A percentile compares a stretch with the other conserved stretches of the same genome.
These are phyloP conservation scores for Glebionis coronaria DNA, from an alignment of 129 eudicot genomes.

Conservation along the genomic window DNA sequence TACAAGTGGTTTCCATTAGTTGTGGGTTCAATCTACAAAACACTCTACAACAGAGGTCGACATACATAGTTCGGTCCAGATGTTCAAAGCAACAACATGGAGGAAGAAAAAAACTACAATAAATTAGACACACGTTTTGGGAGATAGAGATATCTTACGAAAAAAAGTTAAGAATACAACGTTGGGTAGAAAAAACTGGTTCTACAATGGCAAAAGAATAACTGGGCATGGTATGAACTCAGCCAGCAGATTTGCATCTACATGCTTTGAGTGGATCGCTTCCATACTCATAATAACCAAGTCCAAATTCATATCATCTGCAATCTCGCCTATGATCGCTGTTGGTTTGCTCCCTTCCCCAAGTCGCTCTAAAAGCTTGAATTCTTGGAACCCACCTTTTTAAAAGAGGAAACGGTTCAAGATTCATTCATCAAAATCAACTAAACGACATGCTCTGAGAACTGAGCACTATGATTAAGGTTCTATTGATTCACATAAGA, in stretches of 20 bases:
- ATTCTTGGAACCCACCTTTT: constrained; percentile 88
- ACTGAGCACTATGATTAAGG: neutral
- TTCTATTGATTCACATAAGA: neutral
- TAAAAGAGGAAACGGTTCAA: neutral
- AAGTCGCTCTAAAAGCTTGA: constrained; percentile 79
- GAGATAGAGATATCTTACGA: constrained; percentile 12
- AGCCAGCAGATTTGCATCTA: constrained; percentile 89
- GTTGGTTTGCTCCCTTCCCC: constrained; percentile 95
- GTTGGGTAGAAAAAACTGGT: constrained; percentile 37
- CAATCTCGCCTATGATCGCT: constrained; percentile 91
- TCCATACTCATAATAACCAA: constrained; percentile 97
- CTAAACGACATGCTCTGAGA: neutral
- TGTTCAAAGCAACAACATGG: neutral
- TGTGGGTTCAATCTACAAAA: too few species aligned
- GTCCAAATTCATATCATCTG: constrained; percentile 90
- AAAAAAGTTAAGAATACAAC: constrained; percentile 26
- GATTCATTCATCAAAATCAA: neutral
- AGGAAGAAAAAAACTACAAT: neutral
- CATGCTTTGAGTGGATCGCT: constrained; percentile 94
- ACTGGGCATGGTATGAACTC: constrained; percentile 98
- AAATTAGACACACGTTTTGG: neutral
- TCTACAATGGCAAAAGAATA: constrained; percentile 68
- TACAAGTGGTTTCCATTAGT: too few species aligned
- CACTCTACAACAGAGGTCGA: too few species aligned
- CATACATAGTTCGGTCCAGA: too few species aligned